Evolutionary conservation across 1,284 basidiomycete species (phyloP), one percentile per base, ranked within the genome.

Genomic region (Takashimella tepidaria): DNA sequence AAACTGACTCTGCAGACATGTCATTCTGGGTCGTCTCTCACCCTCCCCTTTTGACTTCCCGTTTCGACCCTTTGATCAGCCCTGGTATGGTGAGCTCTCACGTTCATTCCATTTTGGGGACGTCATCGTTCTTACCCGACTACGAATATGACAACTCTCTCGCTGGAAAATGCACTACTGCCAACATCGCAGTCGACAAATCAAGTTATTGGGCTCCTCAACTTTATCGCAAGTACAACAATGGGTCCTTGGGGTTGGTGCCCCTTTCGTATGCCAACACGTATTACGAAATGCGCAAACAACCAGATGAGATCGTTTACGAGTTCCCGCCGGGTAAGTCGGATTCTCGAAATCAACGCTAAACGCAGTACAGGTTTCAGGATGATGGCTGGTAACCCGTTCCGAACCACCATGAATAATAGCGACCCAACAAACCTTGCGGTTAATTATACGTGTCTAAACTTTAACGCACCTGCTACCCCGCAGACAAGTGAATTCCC

Each of bases 41-140:
- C 10, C 54, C 64, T 11, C 53, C 65, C 0, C 53, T 77, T 46
- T 63, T 65, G n/a, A 58, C 70, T 12, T 58, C 64, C 3, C 60
- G 76, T 8, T 57, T 75, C 49, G 76, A 78, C 53, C 72, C 76
- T 2, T 75, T 78, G 58, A 68, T 78, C 54, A 61, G 61, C 19
- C 73, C 74, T 3, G 68, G 67, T 22, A 58, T 23, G 1, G 51
- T 72, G 22, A 65, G 68, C 6, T 54, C 55, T 3, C 77, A 78
- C 53, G 63, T 69, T 0, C 72, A 74, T 56, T 58, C 66, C 12
- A 65, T 79, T 45, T 69, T 72, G 40, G 78, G 78, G 47, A 75
- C 73, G n/a, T 70, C 68, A 50, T 27, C 49, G 19, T 63, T 63
- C 41, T 31, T 26, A 8, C 57, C 57, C 3, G 43, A 31, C 6